Evolutionary conservation across 73 alveolate species (phyloP).

Genomic region (Stentor roeselii): DNA sequence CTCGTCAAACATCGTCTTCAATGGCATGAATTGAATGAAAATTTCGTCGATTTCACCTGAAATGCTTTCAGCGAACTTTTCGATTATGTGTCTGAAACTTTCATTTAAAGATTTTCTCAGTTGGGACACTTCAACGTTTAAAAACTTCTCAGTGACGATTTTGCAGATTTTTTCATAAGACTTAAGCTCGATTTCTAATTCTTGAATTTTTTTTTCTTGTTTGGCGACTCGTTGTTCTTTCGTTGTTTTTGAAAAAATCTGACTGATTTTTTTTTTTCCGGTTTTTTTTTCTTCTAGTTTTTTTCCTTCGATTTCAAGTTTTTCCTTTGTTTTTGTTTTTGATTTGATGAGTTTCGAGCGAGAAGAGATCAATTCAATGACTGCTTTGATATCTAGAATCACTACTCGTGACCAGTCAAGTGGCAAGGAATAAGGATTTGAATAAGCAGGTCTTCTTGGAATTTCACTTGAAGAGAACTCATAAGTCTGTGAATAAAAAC

Average conservation of each 20-base stretch:
- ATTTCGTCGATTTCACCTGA: no score
- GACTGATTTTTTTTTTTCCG: not conserved
- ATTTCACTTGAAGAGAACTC: not conserved
- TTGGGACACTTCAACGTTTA: no score
- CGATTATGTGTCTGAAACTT: no score
- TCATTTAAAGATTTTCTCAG: no score
- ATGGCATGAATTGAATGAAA: no score
- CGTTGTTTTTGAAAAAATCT: not conserved
- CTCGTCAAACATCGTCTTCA: no score
- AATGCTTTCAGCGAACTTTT: no score
- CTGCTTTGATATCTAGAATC: not conserved
- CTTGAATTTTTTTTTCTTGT: not conserved
- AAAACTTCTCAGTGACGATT: no score
- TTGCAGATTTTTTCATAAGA: no score
- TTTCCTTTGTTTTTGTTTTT: not conserved
- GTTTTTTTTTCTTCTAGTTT: not conserved
- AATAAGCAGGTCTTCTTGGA: not conserved
- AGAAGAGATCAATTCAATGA: not conserved
- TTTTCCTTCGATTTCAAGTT: slow-evolving; percentile 6
- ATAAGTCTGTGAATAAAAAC: slow-evolving; percentile 4
- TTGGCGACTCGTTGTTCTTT: not conserved
- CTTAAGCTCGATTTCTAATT: not conserved
- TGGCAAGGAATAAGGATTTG: slow-evolving; percentile 3
- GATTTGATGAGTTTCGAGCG: not conserved
- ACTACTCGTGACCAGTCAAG: not conserved